Conservation (phyloP, 1,284 basidiomycete species). For the Apiotrichum domesticum region DNA sequence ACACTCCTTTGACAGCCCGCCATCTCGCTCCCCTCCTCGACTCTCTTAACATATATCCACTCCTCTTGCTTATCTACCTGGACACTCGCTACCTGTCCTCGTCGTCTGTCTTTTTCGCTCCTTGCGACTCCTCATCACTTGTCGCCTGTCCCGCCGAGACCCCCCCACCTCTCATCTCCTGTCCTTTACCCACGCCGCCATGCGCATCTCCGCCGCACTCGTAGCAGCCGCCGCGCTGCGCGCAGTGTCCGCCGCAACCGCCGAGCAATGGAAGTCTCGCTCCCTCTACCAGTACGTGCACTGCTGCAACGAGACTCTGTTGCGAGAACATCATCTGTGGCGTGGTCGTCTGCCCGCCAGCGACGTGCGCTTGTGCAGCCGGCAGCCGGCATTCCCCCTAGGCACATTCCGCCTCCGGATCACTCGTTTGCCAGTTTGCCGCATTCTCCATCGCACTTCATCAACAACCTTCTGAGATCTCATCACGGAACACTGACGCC, state of each 20-base stretch:
- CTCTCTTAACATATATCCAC: too few species aligned
- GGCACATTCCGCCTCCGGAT: neutral
- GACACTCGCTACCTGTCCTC: too few species aligned
- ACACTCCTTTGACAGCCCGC: too few species aligned
- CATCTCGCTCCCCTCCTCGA: too few species aligned
- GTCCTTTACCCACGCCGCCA: neutral
- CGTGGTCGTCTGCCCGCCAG: neutral
- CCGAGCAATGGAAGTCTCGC: slow-evolving; percentile 42
- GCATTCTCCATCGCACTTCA: neutral
- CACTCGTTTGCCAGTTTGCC: neutral
- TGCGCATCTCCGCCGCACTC: slow-evolving; percentile 5
- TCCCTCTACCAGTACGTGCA: slow-evolving; percentile 46
- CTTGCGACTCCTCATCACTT: too few species aligned
- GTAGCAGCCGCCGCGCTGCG: slow-evolving; percentile 9
- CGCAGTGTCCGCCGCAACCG: slow-evolving; percentile 28
- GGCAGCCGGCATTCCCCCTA: neutral
- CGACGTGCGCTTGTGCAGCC: neutral
- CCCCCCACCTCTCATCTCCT: too few species aligned
- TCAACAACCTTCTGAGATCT: neutral
- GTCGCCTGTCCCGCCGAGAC: too few species aligned
- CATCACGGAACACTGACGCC: neutral
- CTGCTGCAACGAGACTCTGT: neutral
- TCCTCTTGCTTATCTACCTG: too few species aligned
- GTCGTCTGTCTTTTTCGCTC: too few species aligned
- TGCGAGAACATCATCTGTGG: neutral